Percentiles rank a stretch among this genome's conserved stretches.
Evolutionary conservation across 257 asterid species (phyloP).

Genomic region (Mentha longifolia): DNA sequence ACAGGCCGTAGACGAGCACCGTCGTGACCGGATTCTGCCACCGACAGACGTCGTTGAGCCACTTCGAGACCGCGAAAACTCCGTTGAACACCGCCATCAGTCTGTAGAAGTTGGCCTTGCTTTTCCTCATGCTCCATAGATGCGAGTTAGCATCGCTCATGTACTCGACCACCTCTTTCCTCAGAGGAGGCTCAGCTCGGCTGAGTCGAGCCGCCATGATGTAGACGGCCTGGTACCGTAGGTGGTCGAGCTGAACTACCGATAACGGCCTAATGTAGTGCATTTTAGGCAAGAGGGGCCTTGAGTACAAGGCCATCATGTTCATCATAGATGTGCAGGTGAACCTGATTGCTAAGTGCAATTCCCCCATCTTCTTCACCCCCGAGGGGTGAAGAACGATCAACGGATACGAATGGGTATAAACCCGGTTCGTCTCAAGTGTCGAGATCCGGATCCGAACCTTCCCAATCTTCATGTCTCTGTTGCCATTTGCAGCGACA

Average conservation of each 20-base stretch:
- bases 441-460: conserved; percentile 84
- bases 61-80: conserved; percentile 52
- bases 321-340: conserved; percentile 68
- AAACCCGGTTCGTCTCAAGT: conserved; percentile 73
- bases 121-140: conserved; percentile 95
- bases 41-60: conserved; percentile 73
- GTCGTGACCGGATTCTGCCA: conserved; percentile 83
- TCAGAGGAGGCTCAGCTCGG: conserved; percentile 87
- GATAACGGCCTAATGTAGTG: conserved; percentile 72
- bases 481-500: conserved; percentile 44
- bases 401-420: conserved; percentile 82
- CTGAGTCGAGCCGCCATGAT: conserved; percentile 69
- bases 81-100: conserved; percentile 66
- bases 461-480: conserved; percentile 75
- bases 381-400: conserved; percentile 82
- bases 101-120: conserved; percentile 84
- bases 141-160: conserved; percentile 82
- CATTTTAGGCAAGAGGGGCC: conserved; percentile 86
- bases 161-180: conserved; percentile 75
- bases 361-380: conserved; percentile 87
- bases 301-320: conserved; percentile 70
- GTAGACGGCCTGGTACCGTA: conserved; percentile 77
- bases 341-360: conserved; percentile 84
- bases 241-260: conserved; percentile 57
- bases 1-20: conserved; percentile 67